Evolutionary conservation across 371 early-diverging fungal species (phyloP), one percentile per base, ranked within the genome.

Genomic region (Modicella reniformis): DNA sequence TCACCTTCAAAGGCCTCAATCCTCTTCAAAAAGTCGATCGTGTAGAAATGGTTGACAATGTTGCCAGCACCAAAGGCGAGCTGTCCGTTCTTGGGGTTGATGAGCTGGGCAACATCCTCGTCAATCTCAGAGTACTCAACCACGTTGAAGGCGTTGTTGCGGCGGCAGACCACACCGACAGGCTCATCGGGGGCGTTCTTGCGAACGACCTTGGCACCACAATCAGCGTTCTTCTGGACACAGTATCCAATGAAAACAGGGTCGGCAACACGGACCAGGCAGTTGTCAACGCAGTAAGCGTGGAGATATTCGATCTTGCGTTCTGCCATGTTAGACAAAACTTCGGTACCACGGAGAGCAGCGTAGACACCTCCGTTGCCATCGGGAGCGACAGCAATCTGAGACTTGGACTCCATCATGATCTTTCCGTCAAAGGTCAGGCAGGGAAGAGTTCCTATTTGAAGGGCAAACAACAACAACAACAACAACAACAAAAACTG

Each of bases 351-450:
- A 30, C 82, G 76, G 37, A 93, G 74, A 0, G 93, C 92, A 58
- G 86, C 86, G 69, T 92, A 93, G 47, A 93, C 87, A 32, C 93
- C 92, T 54, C 93, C 93, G 66, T 93, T 93, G 26, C 93, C 93
- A 73, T 93, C 92, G 60, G 93, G 92, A 3, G 93, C 86, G n/a
- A 89, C 81, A 17, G 91, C 86, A 25, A 90, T 80, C 65, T 72
- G 71, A 44, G 67, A 55, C 52, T 59, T 74, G 33, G 57, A 44
- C 28, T 53, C 32, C 8, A 68, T 50, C 29, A 74, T 40, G 40
- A 75, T 41, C 44, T 63, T 75, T 59, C 75, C 75, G 21, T 70
- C 37, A 1, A 8, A 33, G 49, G 67, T 65, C 21, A 76, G 67
- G 32, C 72, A 64, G 29, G 69, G 65, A 8, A 76, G 51, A 17